Conservation (phyloP, 768 basidiomycete genomes). For the Trametes villosa region DNA sequence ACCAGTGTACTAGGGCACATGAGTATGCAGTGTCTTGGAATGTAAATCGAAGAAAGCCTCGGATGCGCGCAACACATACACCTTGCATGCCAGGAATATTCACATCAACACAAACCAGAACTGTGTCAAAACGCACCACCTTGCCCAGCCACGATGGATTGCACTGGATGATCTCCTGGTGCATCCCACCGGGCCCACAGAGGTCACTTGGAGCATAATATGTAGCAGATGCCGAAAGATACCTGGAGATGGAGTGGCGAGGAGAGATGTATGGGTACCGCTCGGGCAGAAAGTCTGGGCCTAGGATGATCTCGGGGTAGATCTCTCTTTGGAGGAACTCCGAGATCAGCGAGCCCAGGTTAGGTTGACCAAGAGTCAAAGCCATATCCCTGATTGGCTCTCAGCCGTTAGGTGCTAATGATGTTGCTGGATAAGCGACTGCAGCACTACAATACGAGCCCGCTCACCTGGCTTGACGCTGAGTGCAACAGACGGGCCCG, state of each 20-base stretch:
- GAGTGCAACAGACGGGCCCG: no score
- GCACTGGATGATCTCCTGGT: conserved; percentile 29
- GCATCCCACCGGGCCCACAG: conserved; percentile 33
- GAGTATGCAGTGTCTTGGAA: neutral
- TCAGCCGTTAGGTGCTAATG: no score
- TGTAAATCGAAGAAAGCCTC: conserved; percentile 34
- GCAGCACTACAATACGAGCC: no score
- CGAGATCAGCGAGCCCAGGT: no score
- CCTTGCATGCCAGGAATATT: conserved; percentile 24
- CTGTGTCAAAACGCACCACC: conserved; percentile 22
- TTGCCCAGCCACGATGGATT: conserved; percentile 28
- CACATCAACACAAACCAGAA: conserved; percentile 25
- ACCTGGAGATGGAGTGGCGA: neutral
- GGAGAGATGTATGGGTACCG: no score
- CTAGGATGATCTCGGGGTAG: no score
- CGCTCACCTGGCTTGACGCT: no score
- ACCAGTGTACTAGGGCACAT: neutral
- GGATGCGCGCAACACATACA: conserved; percentile 21
- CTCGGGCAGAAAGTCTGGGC: no score
- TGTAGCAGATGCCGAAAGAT: conserved; percentile 25
- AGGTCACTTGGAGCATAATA: conserved; percentile 36
- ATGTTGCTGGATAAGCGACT: no score
- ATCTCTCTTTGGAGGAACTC: no score
- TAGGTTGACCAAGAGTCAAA: no score
- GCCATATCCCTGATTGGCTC: no score